These are phyloP conservation scores for Petunia axillaris DNA, from an alignment of 257 asterid genomes.

Conservation along the genomic window DNA sequence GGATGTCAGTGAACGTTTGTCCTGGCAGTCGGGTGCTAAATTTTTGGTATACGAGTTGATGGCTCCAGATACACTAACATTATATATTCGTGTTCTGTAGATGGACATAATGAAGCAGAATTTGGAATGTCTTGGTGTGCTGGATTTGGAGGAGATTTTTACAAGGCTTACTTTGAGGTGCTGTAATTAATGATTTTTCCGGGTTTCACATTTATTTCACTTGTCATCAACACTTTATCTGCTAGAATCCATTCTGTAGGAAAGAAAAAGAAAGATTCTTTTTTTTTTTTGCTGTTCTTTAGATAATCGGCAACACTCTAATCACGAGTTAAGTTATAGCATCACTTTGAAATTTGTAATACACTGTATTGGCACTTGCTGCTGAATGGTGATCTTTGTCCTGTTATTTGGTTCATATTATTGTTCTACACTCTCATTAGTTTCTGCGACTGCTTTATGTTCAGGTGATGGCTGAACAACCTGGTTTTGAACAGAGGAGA, in stretches of 20 bases:
- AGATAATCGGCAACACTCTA: background rate
- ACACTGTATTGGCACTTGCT: slow-evolving; percentile 1
- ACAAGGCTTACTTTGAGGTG: slow-evolving; percentile 87
- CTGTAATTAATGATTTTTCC: background rate
- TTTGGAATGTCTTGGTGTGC: slow-evolving; percentile 99
- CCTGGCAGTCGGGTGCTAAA: background rate
- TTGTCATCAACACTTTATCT: background rate
- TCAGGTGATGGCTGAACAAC: slow-evolving; percentile 89
- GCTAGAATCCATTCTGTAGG: background rate
- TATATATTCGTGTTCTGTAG: slow-evolving; percentile 36
- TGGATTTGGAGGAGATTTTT: slow-evolving; percentile 87
- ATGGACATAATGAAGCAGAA: slow-evolving; percentile 95
- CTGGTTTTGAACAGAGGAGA: slow-evolving; percentile 72
- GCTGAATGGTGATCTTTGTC: too few species aligned
- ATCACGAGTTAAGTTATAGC: background rate
- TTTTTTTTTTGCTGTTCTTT: background rate
- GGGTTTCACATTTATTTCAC: too few species aligned
- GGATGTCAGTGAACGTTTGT: background rate
- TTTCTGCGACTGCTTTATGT: background rate
- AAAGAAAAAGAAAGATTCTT: background rate
- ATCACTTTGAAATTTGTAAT: background rate
- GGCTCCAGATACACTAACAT: background rate
- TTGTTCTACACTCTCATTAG: background rate
- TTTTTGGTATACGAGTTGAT: background rate
- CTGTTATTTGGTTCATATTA: background rate